phyloP scores from a whole-genome alignment of 768 basidiomycete genomes.

The Tylopilus balloui region DNA sequence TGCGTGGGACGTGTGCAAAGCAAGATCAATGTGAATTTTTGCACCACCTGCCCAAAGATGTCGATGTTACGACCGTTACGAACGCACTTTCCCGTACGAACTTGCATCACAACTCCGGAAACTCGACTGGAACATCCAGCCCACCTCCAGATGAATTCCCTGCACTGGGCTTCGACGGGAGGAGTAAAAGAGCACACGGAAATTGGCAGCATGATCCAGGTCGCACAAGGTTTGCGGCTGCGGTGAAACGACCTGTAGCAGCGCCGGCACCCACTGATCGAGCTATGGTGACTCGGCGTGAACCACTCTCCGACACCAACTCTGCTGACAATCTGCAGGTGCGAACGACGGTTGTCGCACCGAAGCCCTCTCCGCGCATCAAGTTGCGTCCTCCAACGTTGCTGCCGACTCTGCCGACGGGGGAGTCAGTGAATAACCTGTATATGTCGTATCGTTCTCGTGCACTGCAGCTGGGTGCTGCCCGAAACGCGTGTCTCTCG shows the following conservation, averaged over 20 bases:
- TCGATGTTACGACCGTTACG: slow-evolving; percentile 69
- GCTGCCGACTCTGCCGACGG: slow-evolving; percentile 86
- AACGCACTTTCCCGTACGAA: slow-evolving; percentile 64
- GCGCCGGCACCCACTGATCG: slow-evolving; percentile 35
- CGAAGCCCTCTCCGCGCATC: slow-evolving; percentile 78
- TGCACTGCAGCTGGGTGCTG: slow-evolving; percentile 88
- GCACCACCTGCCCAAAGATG: slow-evolving; percentile 84
- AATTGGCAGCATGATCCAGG: slow-evolving; percentile 67
- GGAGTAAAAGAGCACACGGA: slow-evolving; percentile 41
- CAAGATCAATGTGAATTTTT: slow-evolving; percentile 95
- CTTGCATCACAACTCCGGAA: slow-evolving; percentile 41
- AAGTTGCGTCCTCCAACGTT: slow-evolving; percentile 79
- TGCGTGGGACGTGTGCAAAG: slow-evolving; percentile 95
- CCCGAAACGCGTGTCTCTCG: slow-evolving; percentile 89
- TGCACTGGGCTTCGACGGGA: slow-evolving; percentile 49
- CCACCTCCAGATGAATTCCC: slow-evolving; percentile 64
- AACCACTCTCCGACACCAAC: slow-evolving; percentile 45
- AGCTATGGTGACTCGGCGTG: slow-evolving; percentile 47
- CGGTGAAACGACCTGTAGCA: slow-evolving; percentile 65
- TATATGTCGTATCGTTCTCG: slow-evolving; percentile 89
- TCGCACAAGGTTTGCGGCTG: slow-evolving; percentile 84
- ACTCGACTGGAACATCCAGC: slow-evolving; percentile 33
- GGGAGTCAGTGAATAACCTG: slow-evolving; percentile 68
- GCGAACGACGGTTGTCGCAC: slow-evolving; percentile 68
- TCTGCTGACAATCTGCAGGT: slow-evolving; percentile 61